Evolutionary conservation across 768 basidiomycete genomes (phyloP), one percentile per base, ranked within the genome.

Genomic region (Lyophyllum atratum): DNA sequence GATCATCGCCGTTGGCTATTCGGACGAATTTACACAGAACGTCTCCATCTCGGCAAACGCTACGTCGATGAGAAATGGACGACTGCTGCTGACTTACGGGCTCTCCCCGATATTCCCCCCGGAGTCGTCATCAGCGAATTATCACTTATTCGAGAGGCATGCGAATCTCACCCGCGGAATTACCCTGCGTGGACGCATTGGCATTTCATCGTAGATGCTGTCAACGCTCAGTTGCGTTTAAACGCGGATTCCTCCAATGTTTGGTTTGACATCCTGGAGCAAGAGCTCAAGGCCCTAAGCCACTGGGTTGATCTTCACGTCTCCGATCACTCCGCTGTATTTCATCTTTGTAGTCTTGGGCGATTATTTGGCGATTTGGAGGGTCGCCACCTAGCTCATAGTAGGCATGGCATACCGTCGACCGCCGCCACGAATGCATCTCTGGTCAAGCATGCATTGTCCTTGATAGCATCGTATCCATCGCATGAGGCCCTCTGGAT

Each of bases 101-200:
- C 55, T 33, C 64, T 71, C 61, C 74, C 74, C 49, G 66, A 68
- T 49, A 62, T 86, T 44, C 64, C 77, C 22, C 66, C 72, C 21
- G 64, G 68, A 0, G 63, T 62, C 29, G 64, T 85, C 43, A 67
- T 66, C 42, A 56, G 66, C n/a, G 89, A 91, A 66, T 72, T 89
- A 39, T 64, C 64, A 6, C 62, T 84, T 47, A 71, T 79, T 14
- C 68, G 76, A 37, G 68, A 69, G 33, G 82, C 86, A 28, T 85
- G 85, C 69, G 82, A 84, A 61, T 68, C 76, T 5, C 87, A 90
- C 64, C 85, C 85, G 9, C 82, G 89, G 14, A 91, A 90, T 64
- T 91, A 90, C 65, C 82, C 86, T 68, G 87, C 86, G 4, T 90
- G 89, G 89, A 66, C 75, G 1, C 85, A 90, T 62, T 83, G 86